Base-by-base conservation (phyloP, 1,284 basidiomycete genomes). In the Phenoliferia sp. region DNA sequence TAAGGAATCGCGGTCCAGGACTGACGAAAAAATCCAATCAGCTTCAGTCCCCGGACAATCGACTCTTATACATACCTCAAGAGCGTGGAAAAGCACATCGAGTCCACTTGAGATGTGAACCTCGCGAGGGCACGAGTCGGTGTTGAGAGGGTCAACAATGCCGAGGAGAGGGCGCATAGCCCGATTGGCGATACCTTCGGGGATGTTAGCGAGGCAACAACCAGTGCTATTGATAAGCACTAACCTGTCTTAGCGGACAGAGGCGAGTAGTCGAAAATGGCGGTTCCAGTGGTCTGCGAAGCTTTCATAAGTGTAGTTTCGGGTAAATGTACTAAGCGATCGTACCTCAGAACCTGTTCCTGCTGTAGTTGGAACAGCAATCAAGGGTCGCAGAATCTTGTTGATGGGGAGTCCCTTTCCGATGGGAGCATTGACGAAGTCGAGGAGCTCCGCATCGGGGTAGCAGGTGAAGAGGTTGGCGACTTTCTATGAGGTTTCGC, bases 371-470 rank as follows among this genome's bases (percentile, higher is more conserved):
- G 94, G 94, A 29, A 97, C 86, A 58, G 94, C 94, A 69, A 98
- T 94, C 56, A 98, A 83, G 22, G 95, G 95, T 33, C 86, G 82
- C 50, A 98, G 83, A 34, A 83, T 81, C 78, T 90, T 83, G 34
- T 85, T 82, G 71, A 98, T 72, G 6, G 73, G 70, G 22, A 61
- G 94, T 90, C 94, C 95, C 79, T 93, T 94, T 63, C 94, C 94
- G 69, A 98, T 85, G 0, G 94, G 94, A 10, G 95, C 94, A 78
- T 98, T 98, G 80, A 97, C 92, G 78, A 96, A 98, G 78, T 98
- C 95, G 59, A 80, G 73, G 34, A 98, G 82, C 77, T 96, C 90
- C 0, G 90, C 86, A 67, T 97, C 90, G 71, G 90, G 90, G 83
- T 97, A 97, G 39, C 71, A 69, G 29, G 78, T 86, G 69, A 83